A percentile compares a stretch with the other conserved stretches of the same genome.
phyloP scores from a whole-genome alignment of 2,329 filamentous ascomycete species.

The Colletotrichum australisinense region DNA sequence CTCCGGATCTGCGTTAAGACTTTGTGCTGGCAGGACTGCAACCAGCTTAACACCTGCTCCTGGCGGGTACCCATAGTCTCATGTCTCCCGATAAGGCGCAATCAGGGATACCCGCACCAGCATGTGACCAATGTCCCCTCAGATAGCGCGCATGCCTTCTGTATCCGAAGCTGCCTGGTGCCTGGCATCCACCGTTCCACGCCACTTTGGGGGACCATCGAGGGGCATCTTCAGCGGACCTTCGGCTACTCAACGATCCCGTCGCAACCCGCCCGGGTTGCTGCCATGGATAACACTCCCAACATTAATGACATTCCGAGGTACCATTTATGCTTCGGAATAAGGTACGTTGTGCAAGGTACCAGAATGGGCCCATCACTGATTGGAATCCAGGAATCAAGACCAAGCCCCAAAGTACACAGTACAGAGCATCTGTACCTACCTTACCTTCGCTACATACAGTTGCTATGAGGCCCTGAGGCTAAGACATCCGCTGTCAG shows the following conservation, averaged over 20 bases:
- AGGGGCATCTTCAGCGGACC: slow-evolving; percentile 24
- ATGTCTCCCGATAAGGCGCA: slow-evolving; percentile 18
- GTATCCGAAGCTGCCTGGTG: slow-evolving; percentile 9
- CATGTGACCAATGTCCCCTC: slow-evolving; percentile 28
- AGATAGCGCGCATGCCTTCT: slow-evolving; percentile 27
- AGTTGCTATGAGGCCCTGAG: neutral
- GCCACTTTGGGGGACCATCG: slow-evolving; percentile 10
- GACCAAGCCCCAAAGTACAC: neutral
- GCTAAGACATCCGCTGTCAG: slow-evolving; percentile 10
- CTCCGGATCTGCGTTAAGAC: slow-evolving; percentile 8
- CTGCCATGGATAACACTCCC: slow-evolving; percentile 10
- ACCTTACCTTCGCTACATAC: too few relatives aligned
- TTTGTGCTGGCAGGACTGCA: accelerated
- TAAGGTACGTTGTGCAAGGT: neutral
- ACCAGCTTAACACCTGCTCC: neutral
- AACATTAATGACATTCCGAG: neutral
- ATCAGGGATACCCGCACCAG: slow-evolving; percentile 22
- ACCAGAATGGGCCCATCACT: neutral
- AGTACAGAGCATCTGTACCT: neutral
- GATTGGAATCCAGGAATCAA: neutral
- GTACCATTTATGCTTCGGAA: slow-evolving; percentile 7
- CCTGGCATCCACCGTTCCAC: slow-evolving; percentile 22
- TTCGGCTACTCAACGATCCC: slow-evolving; percentile 20
- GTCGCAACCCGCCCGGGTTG: slow-evolving; percentile 7
- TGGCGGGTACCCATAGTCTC: neutral